Base-by-base conservation (phyloP, 352 stramenopile species). In the Elongisporangium prolatum region DNA sequence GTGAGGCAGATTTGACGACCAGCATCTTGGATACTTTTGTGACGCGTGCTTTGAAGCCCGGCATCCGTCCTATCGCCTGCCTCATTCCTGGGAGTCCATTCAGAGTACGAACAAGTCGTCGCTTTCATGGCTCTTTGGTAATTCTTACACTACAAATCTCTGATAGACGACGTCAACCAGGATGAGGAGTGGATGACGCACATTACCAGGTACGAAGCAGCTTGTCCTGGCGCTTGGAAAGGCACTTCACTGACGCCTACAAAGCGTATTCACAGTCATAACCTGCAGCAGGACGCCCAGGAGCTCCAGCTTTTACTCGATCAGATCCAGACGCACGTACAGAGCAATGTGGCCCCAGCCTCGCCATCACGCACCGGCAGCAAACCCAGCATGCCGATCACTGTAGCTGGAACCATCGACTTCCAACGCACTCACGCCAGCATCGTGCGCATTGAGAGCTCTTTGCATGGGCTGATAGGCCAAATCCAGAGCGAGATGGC, bases 121-220 rank as follows among this genome's bases (percentile, higher is more conserved):
- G 18, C 22, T 11, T 20, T 16, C 18, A 17, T 18, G 37, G 21
- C 50, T 18, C 5, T 54, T 18, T 10, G 17, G 2, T 4, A 2
- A 59, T 24, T 38, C 13, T 60, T 5, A 53, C 22, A 60, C 50
- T n/a, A 20, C 14, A 8, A 50, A 20, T 28, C 7, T 25, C 10
- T 25, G 16, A 21, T 25, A 80, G 79, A 86, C 22, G 60, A 72
- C 40, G 71, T 79, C 44, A 75, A 88, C 24, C 74, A 82, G 40
- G 72, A 88, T 20, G 55, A 85, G 47, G 80, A 86, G 18, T 91
- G 84, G 84, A 57, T 86, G 21, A 59, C 68, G 0, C 80, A 93
- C 44, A 53, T 90, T 24, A 64, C 72, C 3, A 70, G 68, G 83
- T 91, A 56, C 16, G 60, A 70, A 17, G 17, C 34, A 7, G 34